Evolutionary conservation across 495 filamentous ascomycete species (phyloP).

Genomic region (Lophiostoma macrostomum): DNA sequence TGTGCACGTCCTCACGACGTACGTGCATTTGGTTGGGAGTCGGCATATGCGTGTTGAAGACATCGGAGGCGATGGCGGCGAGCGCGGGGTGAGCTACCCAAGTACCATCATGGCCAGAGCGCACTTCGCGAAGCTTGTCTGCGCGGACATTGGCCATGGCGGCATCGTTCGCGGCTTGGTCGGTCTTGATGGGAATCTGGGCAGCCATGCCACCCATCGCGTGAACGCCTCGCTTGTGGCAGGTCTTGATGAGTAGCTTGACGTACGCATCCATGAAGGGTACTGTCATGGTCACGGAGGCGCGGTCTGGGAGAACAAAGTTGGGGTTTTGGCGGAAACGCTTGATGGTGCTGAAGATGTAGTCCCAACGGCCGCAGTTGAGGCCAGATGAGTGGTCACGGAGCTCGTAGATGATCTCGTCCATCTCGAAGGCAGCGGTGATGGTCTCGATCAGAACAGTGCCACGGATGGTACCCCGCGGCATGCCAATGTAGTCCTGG

Average conservation of each 20-base stretch:
- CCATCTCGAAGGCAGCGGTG: conserved; percentile 99
- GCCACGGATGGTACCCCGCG: conserved; percentile 86
- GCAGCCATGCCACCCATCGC: conserved; percentile 99
- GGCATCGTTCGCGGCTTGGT: conserved; percentile 82
- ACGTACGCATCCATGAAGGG: conserved; percentile 99
- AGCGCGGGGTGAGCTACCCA: conserved; percentile 98
- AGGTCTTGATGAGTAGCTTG: conserved; percentile 94
- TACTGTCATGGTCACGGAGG: conserved; percentile 92
- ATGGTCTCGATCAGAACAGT: conserved; percentile 99
- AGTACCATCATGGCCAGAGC: conserved; percentile 91
- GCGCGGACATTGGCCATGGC: conserved; percentile 91
- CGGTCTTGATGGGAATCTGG: conserved; percentile 97
- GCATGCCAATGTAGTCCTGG: conserved; percentile 88
- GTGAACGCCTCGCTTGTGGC: conserved; percentile 91
- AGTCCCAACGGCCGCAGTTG: conserved; percentile 99
- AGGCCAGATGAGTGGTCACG: conserved; percentile 94
- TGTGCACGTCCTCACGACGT: conserved; percentile 83
- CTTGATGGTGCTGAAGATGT: conserved; percentile 99
- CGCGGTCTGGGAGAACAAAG: conserved; percentile 91
- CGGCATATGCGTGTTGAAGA: conserved; percentile 99
- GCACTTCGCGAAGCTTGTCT: conserved; percentile 95
- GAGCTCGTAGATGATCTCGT: conserved; percentile 99
- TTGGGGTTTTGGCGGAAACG: conserved; percentile 93
- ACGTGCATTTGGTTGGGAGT: conserved; percentile 95
- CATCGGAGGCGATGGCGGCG: conserved; percentile 79